Evolutionary conservation across 495 filamentous ascomycete species (phyloP).

Genomic region (Sordaria brevicollis): DNA sequence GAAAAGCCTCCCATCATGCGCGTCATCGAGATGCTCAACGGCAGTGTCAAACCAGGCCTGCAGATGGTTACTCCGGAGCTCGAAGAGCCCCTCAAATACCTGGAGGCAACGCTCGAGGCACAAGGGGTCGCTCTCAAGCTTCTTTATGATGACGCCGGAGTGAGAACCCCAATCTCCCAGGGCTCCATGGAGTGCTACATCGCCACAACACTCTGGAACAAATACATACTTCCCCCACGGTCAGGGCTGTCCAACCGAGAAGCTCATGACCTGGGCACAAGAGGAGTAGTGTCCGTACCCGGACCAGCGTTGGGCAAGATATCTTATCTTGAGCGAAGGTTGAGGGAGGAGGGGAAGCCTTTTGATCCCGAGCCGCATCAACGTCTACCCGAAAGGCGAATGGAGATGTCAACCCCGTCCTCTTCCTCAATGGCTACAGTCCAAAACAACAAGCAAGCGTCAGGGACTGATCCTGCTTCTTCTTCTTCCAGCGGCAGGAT

Average conservation of each 20-base stretch:
- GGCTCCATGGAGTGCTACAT: not conserved
- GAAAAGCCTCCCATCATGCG: not conserved
- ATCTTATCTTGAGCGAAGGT: not conserved
- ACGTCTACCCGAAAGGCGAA: no score
- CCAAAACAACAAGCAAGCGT: no score
- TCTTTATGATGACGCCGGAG: not conserved
- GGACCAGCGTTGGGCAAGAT: not conserved
- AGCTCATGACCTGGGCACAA: not conserved
- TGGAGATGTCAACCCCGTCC: no score
- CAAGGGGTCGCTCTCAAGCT: not conserved
- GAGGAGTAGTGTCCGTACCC: not conserved
- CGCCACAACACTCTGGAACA: not conserved
- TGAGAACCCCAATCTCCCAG: not conserved
- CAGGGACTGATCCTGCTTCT: no score
- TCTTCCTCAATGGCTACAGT: no score
- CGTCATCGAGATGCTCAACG: not conserved
- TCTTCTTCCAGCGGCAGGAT: no score
- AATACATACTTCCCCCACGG: not conserved
- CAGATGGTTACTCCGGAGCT: not conserved
- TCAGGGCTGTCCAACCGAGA: not conserved
- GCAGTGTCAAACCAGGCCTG: not conserved
- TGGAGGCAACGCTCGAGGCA: not conserved
- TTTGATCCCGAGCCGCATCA: not conserved
- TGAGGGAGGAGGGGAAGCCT: not conserved
- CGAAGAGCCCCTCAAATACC: not conserved